Evolutionary conservation across 139 green algal genomes (phyloP), one percentile per base, ranked within the genome.

Genomic region (Coccomyxa sp.): DNA sequence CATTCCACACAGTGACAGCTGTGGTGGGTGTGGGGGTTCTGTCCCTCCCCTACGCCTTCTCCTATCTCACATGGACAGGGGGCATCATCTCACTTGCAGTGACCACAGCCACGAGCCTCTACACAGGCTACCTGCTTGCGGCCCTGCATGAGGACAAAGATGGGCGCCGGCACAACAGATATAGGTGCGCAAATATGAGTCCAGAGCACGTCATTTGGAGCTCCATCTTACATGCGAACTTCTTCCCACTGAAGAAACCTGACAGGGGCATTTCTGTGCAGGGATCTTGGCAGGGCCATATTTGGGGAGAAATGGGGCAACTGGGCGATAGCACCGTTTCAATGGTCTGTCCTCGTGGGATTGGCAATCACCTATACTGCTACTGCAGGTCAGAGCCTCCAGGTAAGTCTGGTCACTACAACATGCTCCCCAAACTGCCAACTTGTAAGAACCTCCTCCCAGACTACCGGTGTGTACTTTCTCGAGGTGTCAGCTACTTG

Each of bases 361-460:
- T 89, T 93, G 17, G 87, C 86, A 23, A 90, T 92, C 66, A 89
- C 90, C 0, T 94, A 94, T 84, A 85, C 81, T 13, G 88, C 93
- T 1, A 92, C 91, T 25, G 91, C 91, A 25, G 91, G 91, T 28
- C 88, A 92, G 79, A 91, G 88, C 76, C 63, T 92, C 16, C 88
- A 91, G 81, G 89, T 82, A 57, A 31, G 28, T 16, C 17, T n/a
- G n/a, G n/a, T n/a, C n/a, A n/a, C n/a, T n/a, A n/a, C n/a, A n/a
- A n/a, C n/a, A n/a, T 77, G 28, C 59, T 13, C 58, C 0, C 27
- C 0, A 0, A 60, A 12, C 51, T 51, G 18, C 25, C 21, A 4
- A 57, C 58, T 27, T 21, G 32, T 77, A 11, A 21, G 18, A n/a
- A n/a, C n/a, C n/a, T n/a, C n/a, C n/a, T n/a, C n/a, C n/a, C n/a